These are phyloP conservation scores for Phialophora chinensis DNA, from an alignment of 2,329 filamentous ascomycete species.

Conservation along the genomic window DNA sequence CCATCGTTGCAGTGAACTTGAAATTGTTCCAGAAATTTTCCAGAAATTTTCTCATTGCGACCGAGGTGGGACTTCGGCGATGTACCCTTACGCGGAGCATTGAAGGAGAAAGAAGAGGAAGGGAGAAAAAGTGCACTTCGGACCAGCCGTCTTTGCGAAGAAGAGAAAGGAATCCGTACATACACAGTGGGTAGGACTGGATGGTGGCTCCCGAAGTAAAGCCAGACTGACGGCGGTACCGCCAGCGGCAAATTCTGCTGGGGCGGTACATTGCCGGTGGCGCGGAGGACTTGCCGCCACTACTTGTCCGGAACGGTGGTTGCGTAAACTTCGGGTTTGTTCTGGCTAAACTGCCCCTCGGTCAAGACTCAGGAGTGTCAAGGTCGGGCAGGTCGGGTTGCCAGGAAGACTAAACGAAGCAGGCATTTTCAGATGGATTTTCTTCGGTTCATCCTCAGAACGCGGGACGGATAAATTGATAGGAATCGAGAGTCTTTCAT, in stretches of 20 bases:
- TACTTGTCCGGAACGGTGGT: not conserved
- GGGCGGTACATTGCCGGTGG: not conserved
- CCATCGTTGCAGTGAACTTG: slow-evolving; percentile 10
- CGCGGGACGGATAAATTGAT: not conserved
- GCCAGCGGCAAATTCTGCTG: not conserved
- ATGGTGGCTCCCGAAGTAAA: not conserved
- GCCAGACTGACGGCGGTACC: not conserved
- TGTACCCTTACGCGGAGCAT: slow-evolving; percentile 3
- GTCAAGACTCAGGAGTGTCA: no score
- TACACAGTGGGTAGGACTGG: not conserved
- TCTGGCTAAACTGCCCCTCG: not conserved
- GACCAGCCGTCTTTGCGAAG: not conserved
- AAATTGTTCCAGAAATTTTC: slow-evolving; percentile 8
- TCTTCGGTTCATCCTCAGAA: not conserved
- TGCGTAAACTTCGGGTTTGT: not conserved
- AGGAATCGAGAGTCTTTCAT: not conserved
- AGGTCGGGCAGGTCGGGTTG: not conserved
- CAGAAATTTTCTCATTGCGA: slow-evolving; percentile 3
- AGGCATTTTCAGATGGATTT: not conserved
- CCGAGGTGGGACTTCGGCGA: not conserved
- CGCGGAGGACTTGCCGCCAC: not conserved
- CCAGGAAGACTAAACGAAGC: not conserved
- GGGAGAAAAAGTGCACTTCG: not conserved
- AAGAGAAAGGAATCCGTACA: not conserved
- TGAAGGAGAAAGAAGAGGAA: not conserved